Conservation (phyloP, 2,329 filamentous ascomycete genomes). For the Didymella exigua region DNA sequence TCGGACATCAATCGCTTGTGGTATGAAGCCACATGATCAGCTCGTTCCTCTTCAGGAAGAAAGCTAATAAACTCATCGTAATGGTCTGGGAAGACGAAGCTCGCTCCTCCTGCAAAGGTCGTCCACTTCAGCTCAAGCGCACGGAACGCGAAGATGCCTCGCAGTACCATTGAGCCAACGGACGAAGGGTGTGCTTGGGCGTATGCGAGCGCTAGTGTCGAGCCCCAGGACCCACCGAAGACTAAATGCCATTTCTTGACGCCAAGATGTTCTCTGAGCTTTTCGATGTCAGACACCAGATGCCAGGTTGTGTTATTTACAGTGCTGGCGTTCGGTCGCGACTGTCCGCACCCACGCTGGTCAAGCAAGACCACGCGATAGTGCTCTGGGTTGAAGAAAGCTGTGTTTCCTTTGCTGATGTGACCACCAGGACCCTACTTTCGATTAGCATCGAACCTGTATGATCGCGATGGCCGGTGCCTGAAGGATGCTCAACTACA, state of each 20-base stretch:
- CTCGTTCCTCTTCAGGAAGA: constrained; percentile 48
- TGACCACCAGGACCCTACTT: neutral
- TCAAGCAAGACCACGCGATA: constrained; percentile 57
- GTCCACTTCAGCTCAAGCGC: constrained; percentile 49
- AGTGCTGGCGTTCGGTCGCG: constrained; percentile 49
- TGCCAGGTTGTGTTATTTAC: constrained; percentile 54
- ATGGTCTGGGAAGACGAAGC: constrained; percentile 49
- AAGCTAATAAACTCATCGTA: constrained; percentile 47
- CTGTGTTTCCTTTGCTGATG: constrained; percentile 38
- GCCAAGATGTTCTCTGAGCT: constrained; percentile 49
- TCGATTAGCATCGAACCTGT: neutral
- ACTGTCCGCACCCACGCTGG: constrained; percentile 55
- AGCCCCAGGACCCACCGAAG: constrained; percentile 58
- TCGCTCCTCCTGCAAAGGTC: constrained; percentile 30
- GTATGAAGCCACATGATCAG: constrained; percentile 47
- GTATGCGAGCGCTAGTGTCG: constrained; percentile 53
- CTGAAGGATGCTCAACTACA: constrained; percentile 33
- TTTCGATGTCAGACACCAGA: constrained; percentile 55
- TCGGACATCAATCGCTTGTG: constrained; percentile 50
- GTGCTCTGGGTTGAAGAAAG: constrained; percentile 52
- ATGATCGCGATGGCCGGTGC: neutral
- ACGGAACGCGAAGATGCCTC: constrained; percentile 51
- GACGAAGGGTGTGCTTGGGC: constrained; percentile 50
- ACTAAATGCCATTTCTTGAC: constrained; percentile 54
- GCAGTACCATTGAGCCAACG: constrained; percentile 50